Evolutionary conservation across 768 basidiomycete genomes (phyloP), one percentile per base, ranked within the genome.

Genomic region (Pleurotus eryngii): DNA sequence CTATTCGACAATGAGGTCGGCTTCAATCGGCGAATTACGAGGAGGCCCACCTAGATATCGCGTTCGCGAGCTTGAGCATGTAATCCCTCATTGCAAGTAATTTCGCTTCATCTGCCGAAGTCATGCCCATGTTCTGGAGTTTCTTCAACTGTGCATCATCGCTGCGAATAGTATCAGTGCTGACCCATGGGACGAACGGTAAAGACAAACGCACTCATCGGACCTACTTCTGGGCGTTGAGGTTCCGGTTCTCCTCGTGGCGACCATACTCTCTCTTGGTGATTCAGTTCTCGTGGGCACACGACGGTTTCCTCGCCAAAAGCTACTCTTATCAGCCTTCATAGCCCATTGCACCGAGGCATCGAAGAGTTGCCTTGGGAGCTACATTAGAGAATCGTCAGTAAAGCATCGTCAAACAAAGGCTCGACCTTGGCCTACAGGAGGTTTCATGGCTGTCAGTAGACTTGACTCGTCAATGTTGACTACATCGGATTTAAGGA

Each of bases 111-210:
- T 96, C 95, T 22, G 76, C 75, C 2, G 79, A 59, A 1, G 84
- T 87, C 89, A 97, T 93, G 1, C 95, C 96, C 14, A 98, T 72
- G 65, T 93, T 89, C 61, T 92, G 90, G 42, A 98, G 70, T 70
- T 90, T 93, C 45, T 76, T 73, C 17, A 95, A 70, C 54, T 96
- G 86, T 0, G 69, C 68, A 58, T 93, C 90, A 57, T 97, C 94
- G 62, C 94, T 96, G 63, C 12, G 38, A 47, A 59, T 51, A 58
- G 26, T 46, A 50, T 66, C 38, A 60, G 48, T 11, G 49, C 14
- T 17, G 1, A n/a, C 22, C 12, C 17, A 22, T 11, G 26, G 5
- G 30, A 2, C 5, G 43, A 53, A 45, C 5, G 24, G 4, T 26
- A 26, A 6, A 26, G 24, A 4, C 17, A 24, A n/a, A 71, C 86